phyloP scores from a whole-genome alignment of 106 monocot genomes.

The Dendrobium officinale region DNA sequence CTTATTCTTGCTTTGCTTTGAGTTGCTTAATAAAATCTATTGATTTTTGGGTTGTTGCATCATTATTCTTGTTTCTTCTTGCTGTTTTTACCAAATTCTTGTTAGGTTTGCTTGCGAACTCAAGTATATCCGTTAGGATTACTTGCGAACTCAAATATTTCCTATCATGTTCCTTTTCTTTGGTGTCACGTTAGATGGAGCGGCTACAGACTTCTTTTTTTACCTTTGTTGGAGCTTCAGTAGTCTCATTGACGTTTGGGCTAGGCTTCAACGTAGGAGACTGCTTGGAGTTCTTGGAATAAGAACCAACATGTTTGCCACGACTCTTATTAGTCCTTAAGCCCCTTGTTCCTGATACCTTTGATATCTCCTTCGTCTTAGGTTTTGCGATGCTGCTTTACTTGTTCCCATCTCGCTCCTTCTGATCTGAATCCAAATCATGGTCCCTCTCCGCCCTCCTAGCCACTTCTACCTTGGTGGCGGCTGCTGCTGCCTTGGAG shows the following conservation, averaged over 20 bases:
- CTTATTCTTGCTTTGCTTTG: no score
- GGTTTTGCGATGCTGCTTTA: neutral
- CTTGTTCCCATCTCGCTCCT: neutral
- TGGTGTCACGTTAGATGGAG: neutral
- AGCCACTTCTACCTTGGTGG: neutral
- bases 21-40: no score
- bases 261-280: neutral
- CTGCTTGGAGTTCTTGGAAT: neutral
- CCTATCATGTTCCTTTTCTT: neutral
- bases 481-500: constrained; percentile 1
- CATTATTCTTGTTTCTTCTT: no score
- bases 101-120: no score
- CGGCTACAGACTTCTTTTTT: neutral
- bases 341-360: constrained; percentile 1
- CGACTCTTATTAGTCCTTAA: constrained; percentile 11
- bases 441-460: neutral
- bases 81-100: no score
- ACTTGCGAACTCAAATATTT: no score
- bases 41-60: no score
- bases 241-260: no score
- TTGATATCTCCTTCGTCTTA: constrained; percentile 11
- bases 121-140: no score
- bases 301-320: neutral
- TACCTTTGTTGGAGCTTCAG: neutral
- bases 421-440: neutral